These are phyloP conservation scores for Rauvolfia tetraphylla DNA, from an alignment of 257 asterid species.

Conservation along the genomic window DNA sequence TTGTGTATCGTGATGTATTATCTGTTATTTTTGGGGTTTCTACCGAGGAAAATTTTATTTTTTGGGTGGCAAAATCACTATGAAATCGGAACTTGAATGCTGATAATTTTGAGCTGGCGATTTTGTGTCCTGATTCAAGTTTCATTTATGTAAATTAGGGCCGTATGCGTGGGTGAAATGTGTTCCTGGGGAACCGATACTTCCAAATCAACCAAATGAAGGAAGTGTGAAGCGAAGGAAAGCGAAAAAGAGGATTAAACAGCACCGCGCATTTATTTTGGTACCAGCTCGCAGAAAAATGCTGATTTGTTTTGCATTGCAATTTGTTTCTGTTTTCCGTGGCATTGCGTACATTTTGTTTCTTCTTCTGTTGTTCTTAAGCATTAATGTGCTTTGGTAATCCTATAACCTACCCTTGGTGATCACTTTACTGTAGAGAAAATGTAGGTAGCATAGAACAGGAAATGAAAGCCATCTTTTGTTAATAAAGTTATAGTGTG, in stretches of 20 bases:
- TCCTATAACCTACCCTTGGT: not conserved
- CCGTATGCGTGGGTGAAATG: slow-evolving; percentile 69
- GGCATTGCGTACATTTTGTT: not conserved
- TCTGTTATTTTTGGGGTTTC: not conserved
- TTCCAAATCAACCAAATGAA: slow-evolving; percentile 68
- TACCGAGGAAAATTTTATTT: not conserved
- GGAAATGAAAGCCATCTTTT: too few relatives aligned
- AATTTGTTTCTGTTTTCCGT: not conserved
- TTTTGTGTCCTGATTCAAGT: not conserved
- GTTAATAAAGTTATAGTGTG: not conserved
- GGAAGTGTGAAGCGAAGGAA: slow-evolving; percentile 82
- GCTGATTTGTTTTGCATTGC: not conserved
- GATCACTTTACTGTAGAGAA: not conserved
- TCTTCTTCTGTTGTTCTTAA: not conserved
- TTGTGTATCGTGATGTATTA: not conserved
- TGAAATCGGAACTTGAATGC: not conserved
- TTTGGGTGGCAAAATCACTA: not conserved
- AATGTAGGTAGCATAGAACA: too few relatives aligned
- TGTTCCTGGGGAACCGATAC: slow-evolving; percentile 64
- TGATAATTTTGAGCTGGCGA: not conserved
- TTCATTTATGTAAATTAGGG: slow-evolving; percentile 36
- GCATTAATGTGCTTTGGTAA: not conserved
- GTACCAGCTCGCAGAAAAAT: slow-evolving; percentile 19
- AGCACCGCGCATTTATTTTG: slow-evolving; percentile 59
- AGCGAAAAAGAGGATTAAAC: slow-evolving; percentile 74